A percentile compares a stretch with the other conserved stretches of the same genome.
Evolutionary conservation across 352 stramenopile species (phyloP).

Genomic region (Phytopythium kandeliae): DNA sequence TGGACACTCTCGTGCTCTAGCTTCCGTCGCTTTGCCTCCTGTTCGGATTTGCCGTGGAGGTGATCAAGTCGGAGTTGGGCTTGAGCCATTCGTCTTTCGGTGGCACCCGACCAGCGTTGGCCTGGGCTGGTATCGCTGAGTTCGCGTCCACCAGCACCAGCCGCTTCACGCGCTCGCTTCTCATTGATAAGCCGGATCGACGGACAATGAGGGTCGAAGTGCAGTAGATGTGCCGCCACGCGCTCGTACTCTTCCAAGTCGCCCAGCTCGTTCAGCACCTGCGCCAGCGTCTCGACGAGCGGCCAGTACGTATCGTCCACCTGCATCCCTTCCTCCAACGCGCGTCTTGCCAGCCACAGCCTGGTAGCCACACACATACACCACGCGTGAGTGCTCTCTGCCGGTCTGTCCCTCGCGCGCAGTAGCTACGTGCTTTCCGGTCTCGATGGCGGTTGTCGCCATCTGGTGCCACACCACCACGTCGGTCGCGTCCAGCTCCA

Average conservation of each 20-base stretch:
- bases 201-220: slow-evolving; percentile 36
- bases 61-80: slow-evolving; percentile 18
- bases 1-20: slow-evolving; percentile 15
- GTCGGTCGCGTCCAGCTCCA: slow-evolving; percentile 59
- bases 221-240: slow-evolving; percentile 35
- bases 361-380: slow-evolving; percentile 6
- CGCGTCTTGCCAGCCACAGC: slow-evolving; percentile 52
- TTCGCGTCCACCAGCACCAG: not conserved
- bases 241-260: slow-evolving; percentile 42
- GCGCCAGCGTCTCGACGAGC: slow-evolving; percentile 42
- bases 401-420: not conserved
- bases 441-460: slow-evolving; percentile 49
- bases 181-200: slow-evolving; percentile 26
- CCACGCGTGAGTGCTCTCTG: not conserved
- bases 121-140: not conserved
- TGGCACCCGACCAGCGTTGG: no score
- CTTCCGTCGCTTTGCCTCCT: slow-evolving; percentile 25
- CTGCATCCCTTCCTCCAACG: slow-evolving; percentile 52
- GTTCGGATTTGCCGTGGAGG: slow-evolving; percentile 12
- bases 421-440: slow-evolving; percentile 26
- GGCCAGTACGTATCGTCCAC: slow-evolving; percentile 63
- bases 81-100: not conserved
- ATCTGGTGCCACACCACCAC: slow-evolving; percentile 77
- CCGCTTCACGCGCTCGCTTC: not conserved
- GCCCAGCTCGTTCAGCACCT: slow-evolving; percentile 51